Evolutionary conservation across 2,329 filamentous ascomycete species (phyloP), one percentile per base, ranked within the genome.

Genomic region (Clarireedia homoeocarpa): DNA sequence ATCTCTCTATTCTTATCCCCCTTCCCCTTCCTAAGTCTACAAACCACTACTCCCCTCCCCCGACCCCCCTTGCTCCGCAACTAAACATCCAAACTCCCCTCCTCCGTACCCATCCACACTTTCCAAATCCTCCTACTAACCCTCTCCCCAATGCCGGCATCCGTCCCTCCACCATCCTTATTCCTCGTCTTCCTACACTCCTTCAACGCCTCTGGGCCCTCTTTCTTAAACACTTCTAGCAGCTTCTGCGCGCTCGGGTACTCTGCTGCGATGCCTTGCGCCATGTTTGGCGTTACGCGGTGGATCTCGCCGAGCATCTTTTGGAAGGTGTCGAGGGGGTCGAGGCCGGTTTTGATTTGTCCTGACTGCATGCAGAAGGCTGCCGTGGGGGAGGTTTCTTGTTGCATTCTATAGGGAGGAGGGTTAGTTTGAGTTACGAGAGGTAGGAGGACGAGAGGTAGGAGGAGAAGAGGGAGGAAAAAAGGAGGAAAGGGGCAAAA

Each of bases 321-420:
- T 46, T 83, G 74, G 60, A 86, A 92, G 0, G 84, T 89, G 63
- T 91, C 88, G 6, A 73, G 69, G 2, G 77, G 72, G 45, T 82
- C 79, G 27, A 86, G 80, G 27, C 88, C 88, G 0, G 83, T 81
- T 54, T 81, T 82, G 44, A 92, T 85, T 70, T 92, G 88, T 0
- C 88, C 88, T 0, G 76, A 75, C 53, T 89, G 87, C 85, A 91
- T 91, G 71, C 88, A 91, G 68, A 92, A 92, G 0, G 80, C 77
- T 1, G 82, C 83, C 12, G 78, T 74, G 2, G 73, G 66, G 1
- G 73, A 66, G 1, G 78, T 75, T 53, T 74, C 74, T 62, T 72
- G 72, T 62, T 77, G 76, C 7, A 38, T 56, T 48, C 61, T 66
- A 38, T 38, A 17, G 3, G 23, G 23, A 17, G 30, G 14, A 39